Evolutionary conservation across 2,329 filamentous ascomycete species (phyloP), one percentile per base, ranked within the genome.

Genomic region (Nigrospora sphaerica): DNA sequence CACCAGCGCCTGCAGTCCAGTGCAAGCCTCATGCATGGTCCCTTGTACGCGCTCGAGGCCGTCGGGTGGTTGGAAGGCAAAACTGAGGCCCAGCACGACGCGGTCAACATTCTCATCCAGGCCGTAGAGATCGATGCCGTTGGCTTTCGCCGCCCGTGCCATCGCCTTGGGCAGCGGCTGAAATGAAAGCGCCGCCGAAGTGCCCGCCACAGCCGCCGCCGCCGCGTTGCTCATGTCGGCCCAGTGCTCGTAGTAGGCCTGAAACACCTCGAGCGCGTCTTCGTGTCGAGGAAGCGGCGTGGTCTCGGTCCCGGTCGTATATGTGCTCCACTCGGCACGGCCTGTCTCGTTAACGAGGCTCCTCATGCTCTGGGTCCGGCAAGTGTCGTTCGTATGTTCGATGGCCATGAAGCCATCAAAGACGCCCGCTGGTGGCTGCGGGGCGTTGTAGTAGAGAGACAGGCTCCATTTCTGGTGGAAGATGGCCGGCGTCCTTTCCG

Each of bases 391-490:
- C 0, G 64, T 49, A 1, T 69, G 67, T 1, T 61, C 56, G 39
- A 78, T 66, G 35, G 65, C 65, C 2, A 73, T 71, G 59, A 85
- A 85, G 47, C 73, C 72, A 47, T 72, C 67, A 49, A 85, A 84
- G 2, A 77, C 69, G 5, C 66, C 73, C 1, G 65, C 55, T 1
- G 80, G 79, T 0, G 72, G 72, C 43, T 63, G 60, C 0, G 71
- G 69, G 1, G 75, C 81, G 58, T 85, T 77, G 58, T 83, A 84
- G 64, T 81, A 83, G 32, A 80, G 57, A 60, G 83, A 83, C 49
- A 85, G 60, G 47, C 80, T 69, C 76, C 77, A 82, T 16, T 74
- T 65, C 49, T 81, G 68, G 40, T 79, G 52, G 1, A 72, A 48
- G 11, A 66, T 65, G 3, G 68, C 57, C 4, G 64, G 52, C 0